Evolutionary conservation across 2,329 filamentous ascomycete species (phyloP), one percentile per base, ranked within the genome.

Genomic region (Aspergillus versicolor): DNA sequence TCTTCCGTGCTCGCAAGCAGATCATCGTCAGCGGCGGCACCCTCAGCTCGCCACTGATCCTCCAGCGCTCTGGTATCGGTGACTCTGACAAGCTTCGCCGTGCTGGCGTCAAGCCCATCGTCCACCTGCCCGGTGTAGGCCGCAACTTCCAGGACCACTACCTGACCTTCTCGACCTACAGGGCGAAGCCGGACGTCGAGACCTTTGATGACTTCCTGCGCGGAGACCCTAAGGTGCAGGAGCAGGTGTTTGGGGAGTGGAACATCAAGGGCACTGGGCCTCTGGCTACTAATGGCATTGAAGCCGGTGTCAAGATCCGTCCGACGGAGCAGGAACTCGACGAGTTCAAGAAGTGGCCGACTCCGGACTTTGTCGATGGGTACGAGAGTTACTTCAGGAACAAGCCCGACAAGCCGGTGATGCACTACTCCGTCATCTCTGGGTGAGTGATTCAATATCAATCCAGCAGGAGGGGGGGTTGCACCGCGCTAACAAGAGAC

Each of bases 311-410:
- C 60, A 92, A 92, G 79, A 82, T 91, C 66, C 82, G 89, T 2
- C 89, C 89, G 0, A 89, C 83, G 0, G 79, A 85, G 58, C 75
- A 88, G 45, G 89, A 92, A 66, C 79, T 90, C 17, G 79, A 82
- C 50, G 78, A 86, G 65, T 88, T 92, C 73, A 85, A 88, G 70
- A 81, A 73, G 6, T 91, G 89, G 88, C 89, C 89, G 0, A 90
- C 85, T 47, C 84, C 85, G 11, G 86, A 91, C 52, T 93, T 93
- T 30, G 60, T 57, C 4, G 59, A 83, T 6, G 88, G 89, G 2
- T 93, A 89, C 88, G 85, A 92, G 65, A 87, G 83, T 53, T 92
- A 93, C 77, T 93, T 92, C 75, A 89, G 91, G 78, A 76, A 92
- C 70, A 92, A 92, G 78, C 88, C 88, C 1, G 89, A 92, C 74